A percentile compares a stretch with the other conserved stretches of the same genome.
Evolutionary conservation across 2,329 filamentous ascomycete genomes (phyloP).

Genomic region (Exophiala dermatitidis): DNA sequence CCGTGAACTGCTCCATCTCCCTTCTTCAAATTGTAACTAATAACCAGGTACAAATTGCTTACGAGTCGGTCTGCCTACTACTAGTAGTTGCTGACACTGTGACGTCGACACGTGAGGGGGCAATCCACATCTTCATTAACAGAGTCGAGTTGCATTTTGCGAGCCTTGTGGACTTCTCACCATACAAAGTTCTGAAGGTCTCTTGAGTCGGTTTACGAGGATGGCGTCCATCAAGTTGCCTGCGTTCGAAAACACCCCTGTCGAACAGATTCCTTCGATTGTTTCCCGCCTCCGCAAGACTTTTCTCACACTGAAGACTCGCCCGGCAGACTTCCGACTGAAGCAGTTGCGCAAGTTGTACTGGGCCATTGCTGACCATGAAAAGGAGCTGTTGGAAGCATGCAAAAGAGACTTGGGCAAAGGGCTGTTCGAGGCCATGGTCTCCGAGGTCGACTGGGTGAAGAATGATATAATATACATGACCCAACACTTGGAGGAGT

Average conservation of each 20-base stretch:
- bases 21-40: too few species aligned
- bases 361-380: slow-evolving; percentile 80
- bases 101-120: too few species aligned
- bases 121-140: too few species aligned
- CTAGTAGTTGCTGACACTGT: too few species aligned
- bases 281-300: slow-evolving; percentile 57
- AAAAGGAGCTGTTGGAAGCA: slow-evolving; percentile 64
- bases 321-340: slow-evolving; percentile 71
- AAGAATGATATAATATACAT: slow-evolving; percentile 75
- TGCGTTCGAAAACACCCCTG: slow-evolving; percentile 53
- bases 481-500: slow-evolving; percentile 69
- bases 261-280: slow-evolving; percentile 58
- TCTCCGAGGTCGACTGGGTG: slow-evolving; percentile 70
- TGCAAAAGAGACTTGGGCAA: slow-evolving; percentile 73
- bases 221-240: slow-evolving; percentile 35
- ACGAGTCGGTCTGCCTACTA: too few species aligned
- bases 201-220: not conserved
- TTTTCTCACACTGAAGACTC: slow-evolving; percentile 76
- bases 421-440: slow-evolving; percentile 62
- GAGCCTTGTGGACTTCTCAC: too few species aligned
- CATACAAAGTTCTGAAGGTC: too few species aligned
- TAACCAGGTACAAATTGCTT: too few species aligned
- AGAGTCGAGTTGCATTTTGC: too few species aligned
- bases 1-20: too few species aligned
- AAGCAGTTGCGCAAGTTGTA: slow-evolving; percentile 88